Evolutionary conservation across 2,329 filamentous ascomycete genomes (phyloP).

Genomic region (Calonectria hawksworthii): DNA sequence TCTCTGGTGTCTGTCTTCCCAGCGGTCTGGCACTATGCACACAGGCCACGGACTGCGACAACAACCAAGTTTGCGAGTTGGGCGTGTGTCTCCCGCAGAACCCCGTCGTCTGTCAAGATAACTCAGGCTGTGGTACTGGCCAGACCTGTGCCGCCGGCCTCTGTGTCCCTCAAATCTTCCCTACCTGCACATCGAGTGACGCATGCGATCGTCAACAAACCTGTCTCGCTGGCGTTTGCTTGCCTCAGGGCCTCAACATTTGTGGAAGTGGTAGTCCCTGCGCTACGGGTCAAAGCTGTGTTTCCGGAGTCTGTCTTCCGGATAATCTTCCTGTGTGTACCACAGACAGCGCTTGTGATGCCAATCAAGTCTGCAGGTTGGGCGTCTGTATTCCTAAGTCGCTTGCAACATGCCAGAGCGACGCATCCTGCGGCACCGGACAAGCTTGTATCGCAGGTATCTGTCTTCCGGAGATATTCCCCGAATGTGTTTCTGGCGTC

Average conservation of each 20-base stretch:
- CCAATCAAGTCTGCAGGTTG: constrained; percentile 6
- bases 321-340: neutral
- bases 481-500: neutral
- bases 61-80: constrained; percentile 9
- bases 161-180: constrained; percentile 20
- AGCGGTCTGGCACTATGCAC: neutral
- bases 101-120: neutral
- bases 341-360: neutral
- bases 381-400: constrained; percentile 8
- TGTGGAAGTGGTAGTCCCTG: neutral
- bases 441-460: constrained; percentile 11
- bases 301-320: constrained; percentile 10
- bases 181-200: neutral
- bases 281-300: neutral
- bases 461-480: constrained; percentile 3
- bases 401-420: neutral
- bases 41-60: neutral
- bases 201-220: neutral
- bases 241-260: neutral
- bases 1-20: constrained; percentile 11
- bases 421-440: neutral
- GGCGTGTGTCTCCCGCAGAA: constrained; percentile 11
- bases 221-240: neutral
- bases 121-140: neutral
- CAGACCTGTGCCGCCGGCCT: constrained; percentile 8